A percentile compares a stretch with the other conserved stretches of the same genome.
Evolutionary conservation across 768 basidiomycete genomes (phyloP).

Genomic region (Kwoniella pini): DNA sequence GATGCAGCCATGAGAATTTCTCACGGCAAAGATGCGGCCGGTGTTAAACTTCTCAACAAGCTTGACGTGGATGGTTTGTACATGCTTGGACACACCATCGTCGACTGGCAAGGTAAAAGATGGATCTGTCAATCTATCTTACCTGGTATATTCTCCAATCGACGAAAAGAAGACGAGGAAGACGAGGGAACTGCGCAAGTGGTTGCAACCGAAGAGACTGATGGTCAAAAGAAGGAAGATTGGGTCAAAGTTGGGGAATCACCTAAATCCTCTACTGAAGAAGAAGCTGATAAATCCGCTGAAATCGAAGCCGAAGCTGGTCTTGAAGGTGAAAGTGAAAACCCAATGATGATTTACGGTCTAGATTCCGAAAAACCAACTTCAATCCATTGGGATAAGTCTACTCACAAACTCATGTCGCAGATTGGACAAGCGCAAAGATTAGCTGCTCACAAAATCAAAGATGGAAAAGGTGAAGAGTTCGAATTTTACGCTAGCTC

Average conservation of each 20-base stretch:
- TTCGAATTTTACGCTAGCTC: conserved; percentile 54
- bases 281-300: conserved; percentile 18
- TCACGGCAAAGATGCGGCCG: conserved; percentile 57
- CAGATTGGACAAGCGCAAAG: conserved; percentile 54
- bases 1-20: conserved; percentile 56
- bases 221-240: conserved; percentile 49
- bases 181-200: conserved; percentile 24
- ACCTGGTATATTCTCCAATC: conserved; percentile 57
- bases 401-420: conserved; percentile 54
- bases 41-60: conserved; percentile 56
- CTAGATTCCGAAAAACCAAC: conserved; percentile 55
- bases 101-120: conserved; percentile 57
- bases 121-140: conserved; percentile 58
- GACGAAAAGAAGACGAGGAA: conserved; percentile 41
- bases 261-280: conserved; percentile 19
- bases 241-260: conserved; percentile 48
- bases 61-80: conserved; percentile 55
- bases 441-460: conserved; percentile 56
- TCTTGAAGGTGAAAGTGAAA: conserved; percentile 37
- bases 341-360: conserved; percentile 58
- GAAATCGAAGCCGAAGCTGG: conserved; percentile 16
- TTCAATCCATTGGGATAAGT: conserved; percentile 54
- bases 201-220: conserved; percentile 7
- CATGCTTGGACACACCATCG: conserved; percentile 56
- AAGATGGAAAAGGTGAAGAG: conserved; percentile 48